These are phyloP conservation scores for Microbotryum silenes-acaulis DNA, from an alignment of 1,284 basidiomycete genomes.

Conservation along the genomic window DNA sequence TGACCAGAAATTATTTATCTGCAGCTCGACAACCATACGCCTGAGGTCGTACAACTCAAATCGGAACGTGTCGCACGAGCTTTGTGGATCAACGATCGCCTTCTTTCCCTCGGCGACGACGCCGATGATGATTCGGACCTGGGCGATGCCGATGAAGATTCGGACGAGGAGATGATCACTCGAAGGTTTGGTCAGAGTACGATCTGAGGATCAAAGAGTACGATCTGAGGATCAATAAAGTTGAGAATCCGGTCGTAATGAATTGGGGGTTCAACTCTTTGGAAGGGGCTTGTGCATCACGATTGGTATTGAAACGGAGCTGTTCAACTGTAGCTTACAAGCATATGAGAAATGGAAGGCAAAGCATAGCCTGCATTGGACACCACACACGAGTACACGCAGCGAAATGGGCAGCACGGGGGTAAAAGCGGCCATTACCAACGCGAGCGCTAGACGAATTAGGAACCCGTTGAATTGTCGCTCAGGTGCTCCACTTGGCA, in stretches of 20 bases:
- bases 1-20: too few species aligned
- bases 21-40: slow-evolving; percentile 28
- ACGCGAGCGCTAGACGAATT: not conserved
- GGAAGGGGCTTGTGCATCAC: too few species aligned
- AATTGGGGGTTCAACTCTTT: too few species aligned
- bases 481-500: not conserved
- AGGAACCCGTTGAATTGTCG: not conserved
- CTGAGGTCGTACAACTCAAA: slow-evolving; percentile 24
- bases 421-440: not conserved
- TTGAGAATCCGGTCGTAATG: too few species aligned
- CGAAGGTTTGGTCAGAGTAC: too few species aligned
- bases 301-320: too few species aligned
- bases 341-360: too few species aligned
- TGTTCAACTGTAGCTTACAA: too few species aligned
- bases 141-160: not conserved
- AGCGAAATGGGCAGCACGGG: not conserved
- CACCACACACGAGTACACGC: not conserved
- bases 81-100: slow-evolving; percentile 27
- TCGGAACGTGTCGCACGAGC: slow-evolving; percentile 29
- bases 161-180: too few species aligned
- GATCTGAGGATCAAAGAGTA: too few species aligned
- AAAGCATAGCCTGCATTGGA: not conserved
- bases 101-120: slow-evolving; percentile 10
- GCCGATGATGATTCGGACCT: not conserved
- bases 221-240: too few species aligned